A percentile compares a stretch with the other conserved stretches of the same genome.
phyloP scores from a whole-genome alignment of 805 yeast species.

The Metschnikowia chrysomelidarum region DNA sequence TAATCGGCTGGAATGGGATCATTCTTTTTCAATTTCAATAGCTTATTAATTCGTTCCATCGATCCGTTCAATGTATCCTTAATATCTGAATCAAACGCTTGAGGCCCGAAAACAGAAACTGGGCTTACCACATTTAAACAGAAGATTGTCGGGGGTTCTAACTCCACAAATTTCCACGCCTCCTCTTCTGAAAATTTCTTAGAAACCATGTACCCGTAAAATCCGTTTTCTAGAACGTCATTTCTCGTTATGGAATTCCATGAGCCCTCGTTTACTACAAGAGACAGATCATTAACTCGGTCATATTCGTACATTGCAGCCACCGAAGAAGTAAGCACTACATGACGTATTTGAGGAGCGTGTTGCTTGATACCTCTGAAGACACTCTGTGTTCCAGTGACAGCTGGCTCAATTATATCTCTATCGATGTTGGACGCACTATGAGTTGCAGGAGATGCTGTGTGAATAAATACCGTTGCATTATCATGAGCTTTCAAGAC shows the following conservation, averaged over 20 bases:
- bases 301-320: constrained; percentile 13
- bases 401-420: constrained; percentile 54
- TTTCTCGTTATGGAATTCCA: constrained; percentile 57
- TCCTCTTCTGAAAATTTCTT: constrained; percentile 12
- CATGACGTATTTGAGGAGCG: constrained; percentile 30
- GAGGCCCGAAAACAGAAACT: constrained; percentile 52
- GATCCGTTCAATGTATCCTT: constrained; percentile 28
- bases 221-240: constrained; percentile 19
- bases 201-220: constrained; percentile 6
- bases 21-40: constrained; percentile 2
- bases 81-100: constrained; percentile 37
- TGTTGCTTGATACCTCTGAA: constrained; percentile 41
- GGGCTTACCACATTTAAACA: constrained; percentile 43
- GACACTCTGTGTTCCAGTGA: constrained; percentile 18
- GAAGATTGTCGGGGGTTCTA: constrained; percentile 37
- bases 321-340: constrained; percentile 9
- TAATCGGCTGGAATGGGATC: neutral
- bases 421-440: constrained; percentile 33
- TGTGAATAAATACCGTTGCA: constrained; percentile 27
- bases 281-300: constrained; percentile 10
- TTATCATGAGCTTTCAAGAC: constrained; percentile 27
- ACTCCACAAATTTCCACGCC: constrained; percentile 51
- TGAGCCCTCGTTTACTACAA: constrained; percentile 15
- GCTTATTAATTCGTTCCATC: constrained; percentile 1
- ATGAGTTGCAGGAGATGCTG: constrained; percentile 34